phyloP scores from a whole-genome alignment of 441 rosid species.

The Isatis lusitanica region DNA sequence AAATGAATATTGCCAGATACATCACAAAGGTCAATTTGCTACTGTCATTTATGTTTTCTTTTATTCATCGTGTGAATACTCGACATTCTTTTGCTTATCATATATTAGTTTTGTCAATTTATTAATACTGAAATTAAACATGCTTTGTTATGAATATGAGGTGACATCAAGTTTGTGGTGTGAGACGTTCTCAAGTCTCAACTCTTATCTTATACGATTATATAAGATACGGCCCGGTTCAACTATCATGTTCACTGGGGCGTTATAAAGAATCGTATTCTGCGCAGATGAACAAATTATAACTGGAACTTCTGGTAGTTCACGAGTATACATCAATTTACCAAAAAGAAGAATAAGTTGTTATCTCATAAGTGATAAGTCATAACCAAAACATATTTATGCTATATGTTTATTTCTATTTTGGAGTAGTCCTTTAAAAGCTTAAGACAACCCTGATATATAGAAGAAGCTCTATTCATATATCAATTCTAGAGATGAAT shows the following conservation, averaged over 20 bases:
- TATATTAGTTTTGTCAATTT: not conserved
- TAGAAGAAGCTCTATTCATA: not conserved
- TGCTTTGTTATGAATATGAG: not conserved
- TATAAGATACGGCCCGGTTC: too few relatives aligned
- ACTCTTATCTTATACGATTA: not conserved
- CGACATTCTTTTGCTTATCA: conserved; percentile 1
- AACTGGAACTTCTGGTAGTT: too few relatives aligned
- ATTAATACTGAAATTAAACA: not conserved
- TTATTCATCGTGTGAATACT: not conserved
- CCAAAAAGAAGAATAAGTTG: too few relatives aligned
- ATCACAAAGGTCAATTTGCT: not conserved
- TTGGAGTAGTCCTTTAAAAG: not conserved
- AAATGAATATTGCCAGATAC: not conserved
- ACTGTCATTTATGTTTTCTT: not conserved
- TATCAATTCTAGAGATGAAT: not conserved
- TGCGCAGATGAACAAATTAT: too few relatives aligned
- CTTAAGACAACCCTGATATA: not conserved
- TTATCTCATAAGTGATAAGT: too few relatives aligned
- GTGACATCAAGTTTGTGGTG: conserved; percentile 18
- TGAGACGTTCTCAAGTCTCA: conserved; percentile 14
- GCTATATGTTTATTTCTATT: not conserved
- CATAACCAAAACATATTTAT: too few relatives aligned
- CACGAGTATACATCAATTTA: too few relatives aligned
- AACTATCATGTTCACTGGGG: too few relatives aligned
- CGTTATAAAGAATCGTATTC: too few relatives aligned